Base-by-base conservation (phyloP, 805 yeast genomes). In the Saturnispora zaruensis region DNA sequence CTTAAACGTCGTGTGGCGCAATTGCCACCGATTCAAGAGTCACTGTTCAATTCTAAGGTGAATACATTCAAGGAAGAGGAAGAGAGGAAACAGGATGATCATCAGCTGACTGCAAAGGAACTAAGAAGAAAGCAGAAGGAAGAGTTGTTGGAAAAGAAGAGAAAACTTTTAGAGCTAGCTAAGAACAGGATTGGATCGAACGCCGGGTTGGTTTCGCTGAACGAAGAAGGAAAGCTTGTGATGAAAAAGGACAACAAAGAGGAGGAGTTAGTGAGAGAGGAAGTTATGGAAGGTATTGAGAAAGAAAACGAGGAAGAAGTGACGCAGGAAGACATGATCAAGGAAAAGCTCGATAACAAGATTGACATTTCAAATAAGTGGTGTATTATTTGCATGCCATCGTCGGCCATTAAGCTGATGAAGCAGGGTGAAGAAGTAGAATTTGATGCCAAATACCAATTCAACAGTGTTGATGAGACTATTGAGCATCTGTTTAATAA, bases 1-100 rank as follows among this genome's bases (percentile, higher is more conserved):
- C 74, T 93, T 61, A 93, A 93, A 64, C 81, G 99, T 69, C 78
- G 96, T 59, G 96, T 93, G 30, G 96, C 96, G 1, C 76, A 77
- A 28, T 68, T 89, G 51, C 83, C 90, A 6, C 83, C 95, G 1
- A 78, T 89, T 28, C 50, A 53, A 6, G 68, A 66, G 46, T 51
- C 51, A 4, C 48, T 57, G 5, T 66, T 66, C 51, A 58, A 59
- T 45, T 44, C 53, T 4, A 66, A 66, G 48, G 69, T 66, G 18
- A 48, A 58, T 13, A 53, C 36, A 21, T 36, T 52, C 11, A 51
- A 50, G 13, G 53, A 53, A 21, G 67, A 59, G 14, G 58, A 58
- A 24, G 65, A 64, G 24, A 44, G 49, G 4, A 50, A 47, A 3
- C 50, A 40, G 3, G 16, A 30, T 11, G 18, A 38, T 13, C 45